Base-by-base conservation (phyloP, 108 stramenopile species). In the Bacterosira constricta region DNA sequence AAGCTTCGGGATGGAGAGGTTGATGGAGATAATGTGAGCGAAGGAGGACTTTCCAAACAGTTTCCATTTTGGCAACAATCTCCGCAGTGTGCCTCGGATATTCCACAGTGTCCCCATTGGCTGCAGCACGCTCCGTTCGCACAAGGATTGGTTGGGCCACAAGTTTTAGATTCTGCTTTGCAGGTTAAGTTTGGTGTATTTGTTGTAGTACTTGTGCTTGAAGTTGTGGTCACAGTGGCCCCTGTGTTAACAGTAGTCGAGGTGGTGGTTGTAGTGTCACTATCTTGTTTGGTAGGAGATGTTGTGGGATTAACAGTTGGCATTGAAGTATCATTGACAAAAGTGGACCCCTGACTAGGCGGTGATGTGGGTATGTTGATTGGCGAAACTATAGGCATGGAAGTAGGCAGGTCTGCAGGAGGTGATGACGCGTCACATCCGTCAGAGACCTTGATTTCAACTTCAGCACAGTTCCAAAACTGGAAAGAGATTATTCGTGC, bases 381-480 rank as follows among this genome's bases (percentile, higher is more conserved):
- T 34, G 53, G 31, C 6, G 13, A 15, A 6, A n/a, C 12, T 0
- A 32, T 54, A 17, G 51, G 51, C 7, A 26, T 18, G 23, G 25
- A 27, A 30, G 51, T 53, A 3, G 53, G 53, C 30, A 54, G 5
- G n/a, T 4, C 12, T 4, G 53, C 53, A 12, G 53, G 30, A 42
- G 41, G 17, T 2, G 41, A 42, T 8, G 41, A 37, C 1, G 32
- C 69, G 2, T 57, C 69, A 38, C 69, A 61, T 17, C 60, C 59
- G 32, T 61, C 51, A 25, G 47, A 57, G 38, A 70, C 59, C 57
- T 66, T 75, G 31, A 54, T 54, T 54, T 29, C 26, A 8, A 75
- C 63, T 39, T 75, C 74, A 38, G 76, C 76, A 50, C 76, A 77
- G 18, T 77, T 77, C 76, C 76, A 77, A 37, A 69, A 69, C 47